A percentile compares a stretch with the other conserved stretches of the same genome.
These are phyloP conservation scores for Magnusiomyces tetraspermus DNA, from an alignment of 1,139 yeast genomes.

Conservation along the genomic window DNA sequence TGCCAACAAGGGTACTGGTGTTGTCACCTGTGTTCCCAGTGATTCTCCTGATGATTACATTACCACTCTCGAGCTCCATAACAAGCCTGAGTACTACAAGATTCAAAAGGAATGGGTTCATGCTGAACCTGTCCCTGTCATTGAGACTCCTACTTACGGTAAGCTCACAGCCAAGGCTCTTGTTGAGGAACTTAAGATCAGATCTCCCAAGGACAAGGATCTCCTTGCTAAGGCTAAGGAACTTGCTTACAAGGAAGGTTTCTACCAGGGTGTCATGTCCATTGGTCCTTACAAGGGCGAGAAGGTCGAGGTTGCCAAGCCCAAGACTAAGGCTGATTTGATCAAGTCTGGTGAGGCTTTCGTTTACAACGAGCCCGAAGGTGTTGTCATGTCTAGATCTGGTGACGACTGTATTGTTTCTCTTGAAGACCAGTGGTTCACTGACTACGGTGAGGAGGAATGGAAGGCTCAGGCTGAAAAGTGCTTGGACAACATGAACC, in stretches of 20 bases:
- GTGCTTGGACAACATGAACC: conserved; percentile 67
- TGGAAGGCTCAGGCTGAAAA: conserved; percentile 87
- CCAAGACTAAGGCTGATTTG: conserved; percentile 75
- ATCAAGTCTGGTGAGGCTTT: conserved; percentile 73
- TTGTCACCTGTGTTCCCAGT: conserved; percentile 96
- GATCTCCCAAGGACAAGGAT: conserved; percentile 85
- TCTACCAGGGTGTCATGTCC: conserved; percentile 76
- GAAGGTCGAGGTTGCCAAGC: conserved; percentile 84
- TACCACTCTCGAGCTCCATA: conserved; percentile 71
- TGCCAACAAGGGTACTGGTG: conserved; percentile 96
- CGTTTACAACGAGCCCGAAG: conserved; percentile 91
- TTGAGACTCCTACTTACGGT: conserved; percentile 80
- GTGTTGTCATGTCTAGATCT: conserved; percentile 79
- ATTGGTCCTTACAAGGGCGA: conserved; percentile 80
- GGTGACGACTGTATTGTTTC: conserved; percentile 97
- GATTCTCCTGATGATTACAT: conserved; percentile 96
- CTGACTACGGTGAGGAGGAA: conserved; percentile 90
- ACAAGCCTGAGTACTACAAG: conserved; percentile 86
- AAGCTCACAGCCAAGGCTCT: conserved; percentile 77
- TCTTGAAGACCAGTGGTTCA: conserved; percentile 96
- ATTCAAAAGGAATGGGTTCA: conserved; percentile 84
- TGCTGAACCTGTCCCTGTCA: conserved; percentile 57
- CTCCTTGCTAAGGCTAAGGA: conserved; percentile 90
- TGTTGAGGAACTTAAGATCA: conserved; percentile 80
- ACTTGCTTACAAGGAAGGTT: conserved; percentile 92